Evolutionary conservation across 495 filamentous ascomycete species (phyloP).

Genomic region (Letharia columbiana): DNA sequence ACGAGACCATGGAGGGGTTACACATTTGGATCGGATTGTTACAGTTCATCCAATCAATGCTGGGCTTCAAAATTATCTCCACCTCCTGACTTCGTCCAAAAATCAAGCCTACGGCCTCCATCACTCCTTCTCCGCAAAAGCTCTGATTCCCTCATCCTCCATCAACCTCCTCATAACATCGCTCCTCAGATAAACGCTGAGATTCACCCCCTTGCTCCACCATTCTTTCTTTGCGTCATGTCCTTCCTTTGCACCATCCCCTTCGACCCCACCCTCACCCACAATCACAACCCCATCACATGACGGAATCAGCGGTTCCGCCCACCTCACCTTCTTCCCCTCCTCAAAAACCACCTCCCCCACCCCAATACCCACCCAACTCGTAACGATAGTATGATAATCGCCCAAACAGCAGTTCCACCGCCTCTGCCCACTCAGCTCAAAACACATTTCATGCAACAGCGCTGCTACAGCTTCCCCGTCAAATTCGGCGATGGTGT

Average conservation of each 20-base stretch:
- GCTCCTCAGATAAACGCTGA: neutral
- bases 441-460: constrained; percentile 6
- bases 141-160: neutral
- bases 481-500: neutral
- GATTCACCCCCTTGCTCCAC: neutral
- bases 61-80: neutral
- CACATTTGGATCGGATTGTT: neutral
- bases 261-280: neutral
- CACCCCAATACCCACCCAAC: neutral
- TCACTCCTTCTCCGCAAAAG: neutral
- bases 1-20: neutral
- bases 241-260: neutral
- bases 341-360: neutral
- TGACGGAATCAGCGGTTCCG: neutral
- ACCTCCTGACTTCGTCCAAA: neutral
- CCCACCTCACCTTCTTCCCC: neutral
- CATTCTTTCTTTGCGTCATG: neutral
- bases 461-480: neutral
- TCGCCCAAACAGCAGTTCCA: constrained; percentile 1
- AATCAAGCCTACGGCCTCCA: neutral
- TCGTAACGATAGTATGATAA: neutral
- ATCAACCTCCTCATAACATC: constrained; percentile 4
- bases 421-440: neutral
- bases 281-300: constrained; percentile 6
- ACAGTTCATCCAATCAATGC: neutral